Evolutionary conservation across 805 yeast genomes (phyloP), one percentile per base, ranked within the genome.

Genomic region (Cyberlindnera amylophila): DNA sequence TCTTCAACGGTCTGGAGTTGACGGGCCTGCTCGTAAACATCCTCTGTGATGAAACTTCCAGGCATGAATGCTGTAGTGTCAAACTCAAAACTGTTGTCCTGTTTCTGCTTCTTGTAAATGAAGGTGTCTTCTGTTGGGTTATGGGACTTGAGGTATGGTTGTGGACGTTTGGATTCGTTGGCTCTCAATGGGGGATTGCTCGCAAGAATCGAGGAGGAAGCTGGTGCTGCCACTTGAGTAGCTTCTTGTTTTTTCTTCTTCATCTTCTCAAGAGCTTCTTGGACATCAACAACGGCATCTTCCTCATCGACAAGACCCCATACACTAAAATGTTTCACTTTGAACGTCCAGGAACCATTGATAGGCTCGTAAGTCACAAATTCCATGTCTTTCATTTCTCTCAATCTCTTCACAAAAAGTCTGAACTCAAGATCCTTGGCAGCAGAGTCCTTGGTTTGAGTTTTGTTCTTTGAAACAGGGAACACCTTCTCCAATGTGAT

Each of bases 261-360:
- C 27, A 43, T 17, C 62, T 43, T 44, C 49, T 39, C 58, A 59
- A 17, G 71, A 12, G 41, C 47, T 18, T 36, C 63, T 19, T 72
- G 74, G 10, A 67, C 71, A 49, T 79, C 88, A 32, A 77, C 70
- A 30, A 74, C 75, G 12, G 69, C 81, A 32, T 72, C 79, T 17
- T 73, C 79, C 19, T 82, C 87, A 50, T 81, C 85, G 14, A 82
- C 72, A 30, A 93, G 64, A 6, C 98, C 98, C 96, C 97, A 93
- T 6, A 86, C 77, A 66, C 96, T 88, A 57, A 93, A 93, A 66
- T 93, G 99, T 52, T 84, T 80, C 8, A 90, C 96, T 52, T 71
- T 76, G 63, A 87, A 89, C 1, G 82, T 79, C 88, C 90, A 89
- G 4, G 75, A 63, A 28, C 87, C 86, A 5, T 78, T 75, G 23